Conservation (phyloP, 352 stramenopile species). For the Pythium sp. region DNA sequence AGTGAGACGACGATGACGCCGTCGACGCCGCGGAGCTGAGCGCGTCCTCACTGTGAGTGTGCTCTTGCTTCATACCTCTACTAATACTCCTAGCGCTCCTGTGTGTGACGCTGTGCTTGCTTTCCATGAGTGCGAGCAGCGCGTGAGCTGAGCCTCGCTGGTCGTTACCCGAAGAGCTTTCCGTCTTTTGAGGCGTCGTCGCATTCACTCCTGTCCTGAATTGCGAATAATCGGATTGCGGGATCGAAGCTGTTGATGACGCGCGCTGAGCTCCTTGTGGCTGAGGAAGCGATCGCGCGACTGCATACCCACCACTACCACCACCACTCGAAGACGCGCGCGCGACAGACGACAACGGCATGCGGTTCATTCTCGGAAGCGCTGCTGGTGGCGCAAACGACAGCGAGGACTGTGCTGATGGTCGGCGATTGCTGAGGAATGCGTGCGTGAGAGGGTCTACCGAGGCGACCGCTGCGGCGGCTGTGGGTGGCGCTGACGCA, state of each 20-base stretch:
- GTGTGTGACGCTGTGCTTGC: background rate
- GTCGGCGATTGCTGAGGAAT: too few relatives aligned
- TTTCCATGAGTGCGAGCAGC: conserved; percentile 19
- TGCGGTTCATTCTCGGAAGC: background rate
- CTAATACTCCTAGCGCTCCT: background rate
- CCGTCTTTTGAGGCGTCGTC: background rate
- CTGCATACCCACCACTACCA: background rate
- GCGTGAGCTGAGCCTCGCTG: conserved; percentile 14
- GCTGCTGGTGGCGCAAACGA: too few relatives aligned
- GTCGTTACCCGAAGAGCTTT: background rate
- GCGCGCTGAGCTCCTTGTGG: background rate
- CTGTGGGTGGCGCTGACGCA: too few relatives aligned
- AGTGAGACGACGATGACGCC: background rate
- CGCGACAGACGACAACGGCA: background rate
- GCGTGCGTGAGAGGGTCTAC: too few relatives aligned
- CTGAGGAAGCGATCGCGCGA: background rate
- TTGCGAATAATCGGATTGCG: conserved; percentile 2
- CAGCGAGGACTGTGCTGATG: too few relatives aligned
- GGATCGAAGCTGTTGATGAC: background rate
- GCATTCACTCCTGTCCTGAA: background rate
- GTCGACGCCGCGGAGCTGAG: conserved; percentile 2
- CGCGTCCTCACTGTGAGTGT: background rate
- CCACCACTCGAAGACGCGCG: too few relatives aligned
- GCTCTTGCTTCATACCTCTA: conserved; percentile 2
- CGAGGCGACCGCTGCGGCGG: too few relatives aligned